Percentiles rank a stretch among this genome's conserved stretches.
phyloP scores from a whole-genome alignment of 2,329 filamentous ascomycete species.

The Pseudogymnoascus sp. region DNA sequence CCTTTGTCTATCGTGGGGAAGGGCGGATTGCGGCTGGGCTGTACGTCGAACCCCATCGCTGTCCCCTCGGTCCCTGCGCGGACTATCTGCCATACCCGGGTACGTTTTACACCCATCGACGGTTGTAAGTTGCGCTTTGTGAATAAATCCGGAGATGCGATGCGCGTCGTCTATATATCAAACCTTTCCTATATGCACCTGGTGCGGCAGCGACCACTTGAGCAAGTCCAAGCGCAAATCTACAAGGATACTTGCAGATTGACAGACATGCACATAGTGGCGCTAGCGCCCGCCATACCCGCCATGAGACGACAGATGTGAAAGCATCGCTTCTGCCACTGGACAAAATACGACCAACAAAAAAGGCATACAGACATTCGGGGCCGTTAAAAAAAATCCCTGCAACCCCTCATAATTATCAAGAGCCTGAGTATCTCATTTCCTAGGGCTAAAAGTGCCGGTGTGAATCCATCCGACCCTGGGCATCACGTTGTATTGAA shows the following conservation, averaged over 20 bases:
- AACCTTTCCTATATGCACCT: background rate
- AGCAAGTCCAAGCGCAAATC: constrained; percentile 1
- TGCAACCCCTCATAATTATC: background rate
- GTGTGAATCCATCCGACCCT: background rate
- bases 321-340: background rate
- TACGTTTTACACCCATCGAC: background rate
- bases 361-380: background rate
- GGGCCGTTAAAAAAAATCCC: background rate
- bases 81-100: background rate
- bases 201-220: background rate
- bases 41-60: background rate
- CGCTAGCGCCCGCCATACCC: constrained; percentile 7
- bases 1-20: background rate
- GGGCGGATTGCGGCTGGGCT: background rate
- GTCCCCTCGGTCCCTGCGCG: background rate
- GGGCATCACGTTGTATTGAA: background rate
- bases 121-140: background rate
- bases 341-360: background rate
- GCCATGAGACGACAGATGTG: background rate
- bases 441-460: background rate
- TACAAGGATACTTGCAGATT: background rate
- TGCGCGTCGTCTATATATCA: background rate
- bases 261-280: background rate
- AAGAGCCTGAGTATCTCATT: background rate
- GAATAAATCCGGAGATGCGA: background rate